Base-by-base conservation (phyloP, 306 rosid genomes). In the Astragalus glycyphyllos region DNA sequence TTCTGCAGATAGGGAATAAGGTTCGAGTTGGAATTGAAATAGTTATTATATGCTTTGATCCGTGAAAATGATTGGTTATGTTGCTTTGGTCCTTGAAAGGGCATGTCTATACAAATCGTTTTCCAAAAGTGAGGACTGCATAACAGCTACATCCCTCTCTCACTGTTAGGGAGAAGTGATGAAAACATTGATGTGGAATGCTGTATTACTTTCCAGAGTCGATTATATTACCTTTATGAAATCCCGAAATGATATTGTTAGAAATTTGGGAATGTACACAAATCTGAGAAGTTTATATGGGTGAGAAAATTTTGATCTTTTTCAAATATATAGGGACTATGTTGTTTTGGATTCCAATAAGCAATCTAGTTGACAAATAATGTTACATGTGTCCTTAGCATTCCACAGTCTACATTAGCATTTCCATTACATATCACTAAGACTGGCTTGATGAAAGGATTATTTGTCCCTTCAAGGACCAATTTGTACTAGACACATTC, bases 211-310 rank as follows among this genome's bases (percentile, higher is more conserved):
- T 40, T 14, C 5, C 10, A 6, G 31, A 35, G 5, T 31, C 14
- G 16, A 38, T 32, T 60, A n/a, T 13, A 13, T 60, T 60, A 31
- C 3, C 66, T 46, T 7, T 46, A 46, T 46, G 50, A 46, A 46
- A 32, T 3, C 44, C 12, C 44, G 40, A 46, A 16, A 16, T 17
- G 50, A 50, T 17, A 16, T 44, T 23, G 40, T 23, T 46, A 20
- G 46, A 66, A 10, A 46, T 65, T 31, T 65, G 29, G 40, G 31
- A 47, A 8, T 46, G 12, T 66, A 47, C 46, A 32, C 46, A 66
- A 32, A 48, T 31, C 41, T 8, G 4, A 48, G 31, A 35, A 10
- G 11, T 9, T 48, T 50, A 65, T 47, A 4, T 13, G 26, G 12
- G 41, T 13, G 14, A 32, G 45, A 47, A 47, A 31, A 26, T 2